Evolutionary conservation across 2,329 filamentous ascomycete genomes (phyloP).

Genomic region (Cylindrodendrum hubeiense): DNA sequence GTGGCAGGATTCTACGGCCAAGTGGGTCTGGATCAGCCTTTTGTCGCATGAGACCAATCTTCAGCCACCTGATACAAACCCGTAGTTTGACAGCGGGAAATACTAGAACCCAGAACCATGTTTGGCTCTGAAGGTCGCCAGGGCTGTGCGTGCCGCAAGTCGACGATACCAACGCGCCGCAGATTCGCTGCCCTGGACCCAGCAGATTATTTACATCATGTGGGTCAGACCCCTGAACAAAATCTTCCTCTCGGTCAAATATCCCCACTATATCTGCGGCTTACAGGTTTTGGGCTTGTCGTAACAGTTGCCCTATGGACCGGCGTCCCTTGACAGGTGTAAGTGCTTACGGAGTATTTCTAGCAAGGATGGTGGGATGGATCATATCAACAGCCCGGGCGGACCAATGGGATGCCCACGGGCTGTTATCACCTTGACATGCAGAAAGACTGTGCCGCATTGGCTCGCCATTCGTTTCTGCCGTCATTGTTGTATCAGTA

Average conservation of each 20-base stretch:
- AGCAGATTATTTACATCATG: neutral
- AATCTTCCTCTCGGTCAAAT: too few species aligned
- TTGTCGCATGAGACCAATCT: neutral
- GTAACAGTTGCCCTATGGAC: too few species aligned
- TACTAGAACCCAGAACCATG: neutral
- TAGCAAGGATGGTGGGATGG: neutral
- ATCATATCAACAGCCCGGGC: too few species aligned
- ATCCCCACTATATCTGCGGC: too few species aligned
- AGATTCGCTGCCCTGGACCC: neutral
- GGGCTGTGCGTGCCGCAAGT: neutral
- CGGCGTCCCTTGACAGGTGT: neutral
- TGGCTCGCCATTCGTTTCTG: too few species aligned
- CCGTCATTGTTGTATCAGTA: too few species aligned
- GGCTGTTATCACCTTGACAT: too few species aligned
- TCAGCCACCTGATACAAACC: neutral
- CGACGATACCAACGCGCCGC: neutral
- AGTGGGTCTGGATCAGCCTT: neutral
- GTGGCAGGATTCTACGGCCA: neutral
- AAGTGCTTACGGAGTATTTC: neutral
- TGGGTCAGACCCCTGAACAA: neutral
- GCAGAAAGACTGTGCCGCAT: too few species aligned
- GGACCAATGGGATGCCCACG: too few species aligned
- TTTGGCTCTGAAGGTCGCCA: neutral
- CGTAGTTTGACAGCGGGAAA: neutral
- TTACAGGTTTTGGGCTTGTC: too few species aligned